A percentile compares a stretch with the other conserved stretches of the same genome.
Evolutionary conservation across 1,139 yeast genomes (phyloP).

Genomic region (Kodamaea arcana): DNA sequence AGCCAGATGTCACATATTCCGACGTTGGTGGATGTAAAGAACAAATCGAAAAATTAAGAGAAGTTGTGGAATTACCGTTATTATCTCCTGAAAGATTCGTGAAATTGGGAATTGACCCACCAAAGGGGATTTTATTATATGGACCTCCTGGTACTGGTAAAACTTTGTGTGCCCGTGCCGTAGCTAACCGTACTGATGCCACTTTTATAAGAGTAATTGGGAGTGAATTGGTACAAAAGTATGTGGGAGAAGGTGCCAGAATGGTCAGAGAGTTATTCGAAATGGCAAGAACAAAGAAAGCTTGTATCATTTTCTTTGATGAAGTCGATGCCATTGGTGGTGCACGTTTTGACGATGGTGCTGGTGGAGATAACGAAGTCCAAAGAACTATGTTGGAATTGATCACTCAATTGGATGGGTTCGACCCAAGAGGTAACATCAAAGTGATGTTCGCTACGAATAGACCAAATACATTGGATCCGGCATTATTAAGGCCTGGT

Average conservation of each 20-base stretch:
- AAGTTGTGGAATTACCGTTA: slow-evolving; percentile 93
- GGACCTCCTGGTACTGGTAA: slow-evolving; percentile 99
- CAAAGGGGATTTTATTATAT: slow-evolving; percentile 90
- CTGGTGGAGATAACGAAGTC: slow-evolving; percentile 98
- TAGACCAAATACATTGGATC: slow-evolving; percentile 96
- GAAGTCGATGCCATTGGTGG: slow-evolving; percentile 99
- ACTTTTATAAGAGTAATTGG: slow-evolving; percentile 97
- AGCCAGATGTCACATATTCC: slow-evolving; percentile 85
- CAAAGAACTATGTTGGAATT: slow-evolving; percentile 98
- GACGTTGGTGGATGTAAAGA: slow-evolving; percentile 99
- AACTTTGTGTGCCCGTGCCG: slow-evolving; percentile 96
- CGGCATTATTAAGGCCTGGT: slow-evolving; percentile 96
- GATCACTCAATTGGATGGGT: slow-evolving; percentile 95
- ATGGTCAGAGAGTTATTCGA: slow-evolving; percentile 98
- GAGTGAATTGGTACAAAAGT: slow-evolving; percentile 94
- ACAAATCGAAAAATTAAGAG: slow-evolving; percentile 93
- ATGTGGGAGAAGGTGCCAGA: slow-evolving; percentile 99
- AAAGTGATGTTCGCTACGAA: slow-evolving; percentile 99
- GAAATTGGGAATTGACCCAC: slow-evolving; percentile 95
- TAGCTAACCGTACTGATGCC: slow-evolving; percentile 97
- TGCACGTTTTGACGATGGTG: slow-evolving; percentile 98
- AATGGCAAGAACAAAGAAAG: slow-evolving; percentile 97
- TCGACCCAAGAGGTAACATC: slow-evolving; percentile 97
- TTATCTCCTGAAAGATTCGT: slow-evolving; percentile 95
- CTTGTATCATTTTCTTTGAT: slow-evolving; percentile 93